Evolutionary conservation across 805 yeast species (phyloP).

Genomic region (Jamesozyma spencerorum): DNA sequence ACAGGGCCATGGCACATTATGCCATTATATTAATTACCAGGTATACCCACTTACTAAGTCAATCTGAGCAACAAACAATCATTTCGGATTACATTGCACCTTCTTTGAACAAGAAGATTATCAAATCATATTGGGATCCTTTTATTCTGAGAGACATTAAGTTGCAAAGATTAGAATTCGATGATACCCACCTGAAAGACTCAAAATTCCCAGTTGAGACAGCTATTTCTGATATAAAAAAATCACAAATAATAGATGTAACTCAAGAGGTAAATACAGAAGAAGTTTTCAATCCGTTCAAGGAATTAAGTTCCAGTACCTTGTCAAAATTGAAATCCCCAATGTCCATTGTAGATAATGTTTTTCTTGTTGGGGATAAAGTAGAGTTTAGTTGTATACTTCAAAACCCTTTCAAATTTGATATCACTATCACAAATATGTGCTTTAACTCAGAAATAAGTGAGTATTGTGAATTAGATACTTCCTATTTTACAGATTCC

Average conservation of each 20-base stretch:
- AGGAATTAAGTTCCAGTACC: conserved; percentile 16
- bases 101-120: conserved; percentile 15
- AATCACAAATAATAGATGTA: conserved; percentile 6
- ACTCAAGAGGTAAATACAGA: conserved; percentile 29
- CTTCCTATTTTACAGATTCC: conserved; percentile 9
- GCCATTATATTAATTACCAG: conserved; percentile 48
- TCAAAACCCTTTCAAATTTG: conserved; percentile 77
- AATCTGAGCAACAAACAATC: conserved; percentile 46
- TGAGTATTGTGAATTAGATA: conserved; percentile 18
- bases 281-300: conserved; percentile 49
- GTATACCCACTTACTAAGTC: conserved; percentile 44
- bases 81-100: conserved; percentile 25
- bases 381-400: conserved; percentile 47
- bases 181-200: conserved; percentile 10
- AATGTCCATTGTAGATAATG: neutral
- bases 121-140: conserved; percentile 63
- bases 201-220: conserved; percentile 12
- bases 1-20: conserved; percentile 35
- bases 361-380: conserved; percentile 49
- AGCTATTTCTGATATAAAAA: conserved; percentile 3
- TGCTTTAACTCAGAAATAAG: conserved; percentile 29
- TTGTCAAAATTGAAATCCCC: neutral
- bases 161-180: conserved; percentile 26
- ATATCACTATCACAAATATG: conserved; percentile 48
- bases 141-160: conserved; percentile 46